phyloP scores from a whole-genome alignment of 2,329 filamentous ascomycete species.

The Trichothecium roseum region DNA sequence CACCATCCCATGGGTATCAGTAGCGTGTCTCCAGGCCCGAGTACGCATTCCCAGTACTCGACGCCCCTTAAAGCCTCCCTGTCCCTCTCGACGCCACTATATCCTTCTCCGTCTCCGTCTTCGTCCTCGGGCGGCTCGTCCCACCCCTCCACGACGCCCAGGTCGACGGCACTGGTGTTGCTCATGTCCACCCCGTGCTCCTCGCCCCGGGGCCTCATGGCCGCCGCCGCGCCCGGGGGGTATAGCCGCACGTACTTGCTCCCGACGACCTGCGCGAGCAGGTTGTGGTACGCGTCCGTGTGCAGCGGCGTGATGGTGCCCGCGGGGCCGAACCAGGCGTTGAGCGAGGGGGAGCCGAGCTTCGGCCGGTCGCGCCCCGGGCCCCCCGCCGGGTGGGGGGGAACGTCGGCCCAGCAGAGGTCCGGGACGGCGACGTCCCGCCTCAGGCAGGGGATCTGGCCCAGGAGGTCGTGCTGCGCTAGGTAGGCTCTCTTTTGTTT shows the following conservation, averaged over 20 bases:
- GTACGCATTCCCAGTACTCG: constrained; percentile 64
- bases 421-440: constrained; percentile 74
- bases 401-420: constrained; percentile 67
- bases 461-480: constrained; percentile 81
- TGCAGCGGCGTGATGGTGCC: constrained; percentile 88
- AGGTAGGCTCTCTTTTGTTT: constrained; percentile 54
- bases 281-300: constrained; percentile 88
- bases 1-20: constrained; percentile 95
- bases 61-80: constrained; percentile 43
- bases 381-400: constrained; percentile 36
- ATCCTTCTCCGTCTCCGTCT: constrained; percentile 14
- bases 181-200: constrained; percentile 78
- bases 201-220: constrained; percentile 49
- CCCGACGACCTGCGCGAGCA: constrained; percentile 82
- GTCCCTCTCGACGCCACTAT: constrained; percentile 23
- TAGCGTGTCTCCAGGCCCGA: constrained; percentile 72
- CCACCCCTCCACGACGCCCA: constrained; percentile 59
- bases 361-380: constrained; percentile 24
- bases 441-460: constrained; percentile 67
- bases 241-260: constrained; percentile 89
- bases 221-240: constrained; percentile 48
- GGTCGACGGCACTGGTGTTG: constrained; percentile 75
- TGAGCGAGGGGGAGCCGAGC: constrained; percentile 56
- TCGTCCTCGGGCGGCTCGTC: constrained; percentile 25
- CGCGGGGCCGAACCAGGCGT: constrained; percentile 87